Evolutionary conservation across 768 basidiomycete genomes (phyloP), one percentile per base, ranked within the genome.

Genomic region (Mycena alexandri): DNA sequence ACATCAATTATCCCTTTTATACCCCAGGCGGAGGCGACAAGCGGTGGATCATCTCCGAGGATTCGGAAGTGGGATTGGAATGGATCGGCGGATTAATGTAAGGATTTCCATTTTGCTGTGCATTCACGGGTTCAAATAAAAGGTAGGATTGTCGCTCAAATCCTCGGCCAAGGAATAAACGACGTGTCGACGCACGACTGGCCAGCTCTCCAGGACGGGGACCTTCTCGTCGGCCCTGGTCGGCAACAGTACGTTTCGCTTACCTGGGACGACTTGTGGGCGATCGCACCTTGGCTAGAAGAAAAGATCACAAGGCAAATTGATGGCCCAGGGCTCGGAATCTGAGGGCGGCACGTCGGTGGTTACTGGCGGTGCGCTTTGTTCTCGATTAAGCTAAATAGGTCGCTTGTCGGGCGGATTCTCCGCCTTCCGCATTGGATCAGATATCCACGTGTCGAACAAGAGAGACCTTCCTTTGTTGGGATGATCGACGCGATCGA

Each of bases 221-320:
- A 85, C 70, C 79, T 87, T 13, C 78, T 87, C 25, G 73, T 79
- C 22, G 85, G 83, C 17, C 73, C 82, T 5, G 83, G 86, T 54
- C 80, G 87, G 46, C 81, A 80, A 19, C 90, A 89, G 54, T 94
- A 89, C 75, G 87, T 87, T 9, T 93, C 92, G 13, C 88, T 94
- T 65, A 85, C 84, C 0, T 90, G 88, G 88, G 79, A 80, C 21
- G 93, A 94, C 75, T 78, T 95, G 43, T 83, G 83, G 74, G 84
- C 87, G 36, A 87, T 94, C 63, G 91, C 93, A 43, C 93, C 92
- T 4, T 94, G 93, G 93, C 85, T 94, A 81, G 85, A 89, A 63
- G 86, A 89, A 59, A 81, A 81, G 61, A 83, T 93, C 63, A 85
- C 88, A 34, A 89, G 83, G 73, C 85, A 82, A 73, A 89, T 94